Percentiles rank a stretch among this genome's conserved stretches.
phyloP scores from a whole-genome alignment of 192 early-diverging fungal species.

The Coemansia sp. region DNA sequence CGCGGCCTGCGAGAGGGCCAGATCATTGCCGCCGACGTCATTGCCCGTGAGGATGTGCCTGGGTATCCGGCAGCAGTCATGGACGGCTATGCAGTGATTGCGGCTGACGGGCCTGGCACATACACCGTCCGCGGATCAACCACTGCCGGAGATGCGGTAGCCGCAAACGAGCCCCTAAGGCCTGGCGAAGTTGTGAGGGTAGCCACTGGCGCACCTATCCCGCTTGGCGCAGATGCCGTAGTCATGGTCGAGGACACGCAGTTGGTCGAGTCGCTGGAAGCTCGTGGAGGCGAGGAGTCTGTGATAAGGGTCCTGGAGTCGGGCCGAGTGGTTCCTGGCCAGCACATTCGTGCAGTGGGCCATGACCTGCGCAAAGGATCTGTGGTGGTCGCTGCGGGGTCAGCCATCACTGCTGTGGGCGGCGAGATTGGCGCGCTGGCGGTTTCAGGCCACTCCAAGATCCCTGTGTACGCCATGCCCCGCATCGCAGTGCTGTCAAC shows the following conservation, averaged over 20 bases:
- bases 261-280: slow-evolving; percentile 52
- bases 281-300: slow-evolving; percentile 56
- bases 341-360: slow-evolving; percentile 82
- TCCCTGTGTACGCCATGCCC: slow-evolving; percentile 57
- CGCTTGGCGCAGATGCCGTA: slow-evolving; percentile 80
- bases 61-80: slow-evolving; percentile 84
- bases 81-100: slow-evolving; percentile 92
- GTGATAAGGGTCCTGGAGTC: slow-evolving; percentile 25
- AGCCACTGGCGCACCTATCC: slow-evolving; percentile 85
- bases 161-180: slow-evolving; percentile 19
- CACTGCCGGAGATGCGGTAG: slow-evolving; percentile 53
- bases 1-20: slow-evolving; percentile 51
- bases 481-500: slow-evolving; percentile 80
- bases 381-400: slow-evolving; percentile 58
- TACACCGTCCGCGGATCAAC: slow-evolving; percentile 65
- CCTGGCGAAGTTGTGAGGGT: slow-evolving; percentile 70
- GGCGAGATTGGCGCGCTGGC: slow-evolving; percentile 84
- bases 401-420: slow-evolving; percentile 63
- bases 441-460: slow-evolving; percentile 64
- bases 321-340: slow-evolving; percentile 26
- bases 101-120: slow-evolving; percentile 74
- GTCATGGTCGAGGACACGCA: slow-evolving; percentile 95
- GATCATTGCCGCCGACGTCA: slow-evolving; percentile 73
- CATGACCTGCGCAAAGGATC: slow-evolving; percentile 66
- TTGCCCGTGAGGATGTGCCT: slow-evolving; percentile 72